These are phyloP conservation scores for Piper betle DNA, from an alignment of 164 flowering plant species.

Conservation along the genomic window DNA sequence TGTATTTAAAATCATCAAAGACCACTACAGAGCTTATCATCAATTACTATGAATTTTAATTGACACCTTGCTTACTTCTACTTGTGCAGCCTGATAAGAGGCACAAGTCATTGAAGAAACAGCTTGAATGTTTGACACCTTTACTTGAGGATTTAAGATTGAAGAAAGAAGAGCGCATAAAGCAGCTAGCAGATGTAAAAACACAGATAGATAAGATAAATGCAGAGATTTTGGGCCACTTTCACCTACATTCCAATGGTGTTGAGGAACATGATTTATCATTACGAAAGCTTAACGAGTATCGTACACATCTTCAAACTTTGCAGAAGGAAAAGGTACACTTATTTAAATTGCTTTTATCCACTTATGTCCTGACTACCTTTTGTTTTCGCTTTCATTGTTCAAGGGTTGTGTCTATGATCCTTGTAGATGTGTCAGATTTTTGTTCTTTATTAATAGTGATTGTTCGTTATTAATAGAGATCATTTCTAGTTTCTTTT, in stretches of 20 bases:
- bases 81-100: conserved; percentile 34
- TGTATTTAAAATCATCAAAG: no score
- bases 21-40: no score
- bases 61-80: neutral
- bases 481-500: no score
- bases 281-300: conserved; percentile 54
- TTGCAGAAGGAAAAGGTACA: conserved; percentile 84
- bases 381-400: no score
- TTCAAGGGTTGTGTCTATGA: no score
- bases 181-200: conserved; percentile 54
- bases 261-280: conserved; percentile 64
- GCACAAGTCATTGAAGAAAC: conserved; percentile 45
- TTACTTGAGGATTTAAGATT: conserved; percentile 49
- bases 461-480: no score
- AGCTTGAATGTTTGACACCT: conserved; percentile 59
- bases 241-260: conserved; percentile 17
- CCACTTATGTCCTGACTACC: neutral
- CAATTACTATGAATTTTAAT: no score
- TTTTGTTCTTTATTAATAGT: no score
- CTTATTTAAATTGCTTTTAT: neutral
- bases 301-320: conserved; percentile 41
- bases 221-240: conserved; percentile 66
- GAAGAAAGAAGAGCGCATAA: conserved; percentile 59
- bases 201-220: conserved; percentile 59
- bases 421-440: no score